phyloP scores from a whole-genome alignment of 2,329 filamentous ascomycete species.

The Ceratocystis colombiana region DNA sequence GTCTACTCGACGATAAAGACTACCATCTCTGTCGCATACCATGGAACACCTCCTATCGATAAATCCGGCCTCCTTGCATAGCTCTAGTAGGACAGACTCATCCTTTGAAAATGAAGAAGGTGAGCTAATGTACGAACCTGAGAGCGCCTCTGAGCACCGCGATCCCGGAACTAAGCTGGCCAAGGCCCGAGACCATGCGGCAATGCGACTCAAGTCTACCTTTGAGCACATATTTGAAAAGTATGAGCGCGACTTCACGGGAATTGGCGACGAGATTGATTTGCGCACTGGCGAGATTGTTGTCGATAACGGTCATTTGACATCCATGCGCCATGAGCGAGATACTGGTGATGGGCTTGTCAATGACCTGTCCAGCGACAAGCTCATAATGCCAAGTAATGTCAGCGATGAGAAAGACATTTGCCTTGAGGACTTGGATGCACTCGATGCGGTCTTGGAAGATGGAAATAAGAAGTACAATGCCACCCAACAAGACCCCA shows the following conservation, averaged over 20 bases:
- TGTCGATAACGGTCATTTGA: conserved; percentile 82
- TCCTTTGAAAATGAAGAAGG: conserved; percentile 37
- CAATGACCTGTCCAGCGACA: conserved; percentile 27
- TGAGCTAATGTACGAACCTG: conserved; percentile 41
- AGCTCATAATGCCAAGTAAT: conserved; percentile 29
- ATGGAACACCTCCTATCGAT: conserved; percentile 10
- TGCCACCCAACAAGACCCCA: not conserved
- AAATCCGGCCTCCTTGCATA: not conserved
- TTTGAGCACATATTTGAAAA: conserved; percentile 87
- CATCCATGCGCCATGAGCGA: conserved; percentile 49
- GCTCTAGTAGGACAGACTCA: conserved; percentile 1
- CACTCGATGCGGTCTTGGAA: conserved; percentile 16
- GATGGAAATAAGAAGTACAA: not conserved
- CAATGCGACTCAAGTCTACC: conserved; percentile 63
- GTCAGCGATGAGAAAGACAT: conserved; percentile 34
- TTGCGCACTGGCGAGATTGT: conserved; percentile 68
- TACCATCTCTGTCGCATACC: not conserved
- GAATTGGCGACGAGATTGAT: conserved; percentile 82
- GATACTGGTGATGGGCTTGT: conserved; percentile 34
- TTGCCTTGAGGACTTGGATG: conserved; percentile 31
- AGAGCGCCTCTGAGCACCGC: conserved; percentile 39
- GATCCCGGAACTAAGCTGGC: conserved; percentile 50
- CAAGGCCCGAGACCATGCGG: conserved; percentile 54
- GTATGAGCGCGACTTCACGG: conserved; percentile 72
- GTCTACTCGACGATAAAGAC: not conserved